These are phyloP conservation scores for Priceomyces castillae DNA, from an alignment of 805 yeast genomes.

Conservation along the genomic window DNA sequence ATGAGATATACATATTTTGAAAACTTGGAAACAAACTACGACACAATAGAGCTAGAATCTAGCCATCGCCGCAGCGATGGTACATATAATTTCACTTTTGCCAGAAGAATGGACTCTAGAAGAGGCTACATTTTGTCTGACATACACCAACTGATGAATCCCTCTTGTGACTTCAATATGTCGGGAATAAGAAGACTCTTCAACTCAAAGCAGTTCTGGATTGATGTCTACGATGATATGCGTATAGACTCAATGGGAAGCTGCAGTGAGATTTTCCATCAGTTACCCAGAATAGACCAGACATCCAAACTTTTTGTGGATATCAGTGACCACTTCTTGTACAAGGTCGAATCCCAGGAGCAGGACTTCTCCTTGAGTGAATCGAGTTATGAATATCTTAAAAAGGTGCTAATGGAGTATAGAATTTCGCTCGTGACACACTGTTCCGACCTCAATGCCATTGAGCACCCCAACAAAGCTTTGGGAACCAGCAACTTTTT, in stretches of 20 bases:
- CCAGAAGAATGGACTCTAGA: neutral
- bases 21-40: neutral
- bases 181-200: constrained; percentile 10
- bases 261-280: constrained; percentile 12
- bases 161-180: neutral
- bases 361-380: neutral
- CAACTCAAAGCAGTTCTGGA: constrained; percentile 25
- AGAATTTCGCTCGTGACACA: neutral
- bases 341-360: constrained; percentile 10
- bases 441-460: neutral
- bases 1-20: constrained; percentile 8
- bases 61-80: neutral
- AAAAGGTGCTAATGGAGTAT: neutral
- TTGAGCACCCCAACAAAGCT: neutral
- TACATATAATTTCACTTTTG: neutral
- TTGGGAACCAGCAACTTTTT: neutral
- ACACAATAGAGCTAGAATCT: neutral
- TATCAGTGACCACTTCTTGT: constrained; percentile 21
- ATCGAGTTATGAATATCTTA: neutral
- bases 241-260: constrained; percentile 18
- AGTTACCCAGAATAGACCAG: constrained; percentile 18
- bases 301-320: constrained; percentile 20
- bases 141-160: neutral
- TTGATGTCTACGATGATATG: constrained; percentile 29
- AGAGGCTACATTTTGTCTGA: neutral